Conservation (phyloP, 1,284 basidiomycete species). For the Cystobasidium sp. region DNA sequence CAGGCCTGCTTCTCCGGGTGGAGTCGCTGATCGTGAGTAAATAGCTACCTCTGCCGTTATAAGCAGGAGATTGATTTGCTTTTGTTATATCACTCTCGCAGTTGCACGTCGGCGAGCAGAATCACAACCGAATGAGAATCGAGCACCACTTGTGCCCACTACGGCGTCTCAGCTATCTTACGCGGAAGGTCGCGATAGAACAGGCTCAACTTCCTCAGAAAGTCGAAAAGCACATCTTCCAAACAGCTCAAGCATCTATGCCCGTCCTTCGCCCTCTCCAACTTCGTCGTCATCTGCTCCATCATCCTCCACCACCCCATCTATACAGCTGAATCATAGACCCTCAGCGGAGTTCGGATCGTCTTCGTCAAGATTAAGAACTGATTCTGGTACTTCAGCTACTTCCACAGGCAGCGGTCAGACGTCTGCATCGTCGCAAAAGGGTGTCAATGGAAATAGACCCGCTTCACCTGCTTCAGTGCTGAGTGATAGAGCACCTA, state of each 20-base stretch:
- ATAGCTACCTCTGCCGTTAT: neutral
- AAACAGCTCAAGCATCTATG: neutral
- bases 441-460: neutral
- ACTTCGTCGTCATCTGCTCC: too few species aligned
- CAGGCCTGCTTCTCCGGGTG: conserved; percentile 11
- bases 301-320: neutral
- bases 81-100: neutral
- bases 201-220: conserved; percentile 18
- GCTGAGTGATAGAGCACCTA: conserved; percentile 33
- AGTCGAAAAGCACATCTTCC: conserved; percentile 1
- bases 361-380: conserved; percentile 5
- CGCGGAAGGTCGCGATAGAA: conserved; percentile 6
- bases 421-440: conserved; percentile 14
- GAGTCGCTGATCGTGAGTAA: conserved; percentile 20
- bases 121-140: conserved; percentile 12
- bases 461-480: conserved; percentile 18
- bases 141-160: conserved; percentile 2
- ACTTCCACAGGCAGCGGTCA: conserved; percentile 7
- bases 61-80: neutral
- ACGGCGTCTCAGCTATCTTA: conserved; percentile 12
- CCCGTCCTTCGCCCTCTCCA: neutral
- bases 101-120: conserved; percentile 13
- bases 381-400: conserved; percentile 37
- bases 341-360: neutral
- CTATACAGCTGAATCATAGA: conserved; percentile 23